Conservation (phyloP, 176 grass and related monocot genomes). For the Microstegium vimineum region DNA sequence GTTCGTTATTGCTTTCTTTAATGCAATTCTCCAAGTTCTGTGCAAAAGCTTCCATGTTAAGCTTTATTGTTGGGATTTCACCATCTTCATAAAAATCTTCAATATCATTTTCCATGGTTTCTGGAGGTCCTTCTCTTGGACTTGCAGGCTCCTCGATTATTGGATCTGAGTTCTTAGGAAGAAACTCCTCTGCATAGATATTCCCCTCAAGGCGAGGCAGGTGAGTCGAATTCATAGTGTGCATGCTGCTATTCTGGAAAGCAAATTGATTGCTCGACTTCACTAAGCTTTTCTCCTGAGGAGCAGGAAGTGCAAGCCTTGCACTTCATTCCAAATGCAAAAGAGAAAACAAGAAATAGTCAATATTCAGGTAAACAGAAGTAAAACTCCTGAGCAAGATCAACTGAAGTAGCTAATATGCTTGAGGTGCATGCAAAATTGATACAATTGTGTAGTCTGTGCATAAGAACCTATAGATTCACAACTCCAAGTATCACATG, state of each 20-base stretch:
- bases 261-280: constrained; percentile 26
- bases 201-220: constrained; percentile 33
- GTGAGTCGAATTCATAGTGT: constrained; percentile 4
- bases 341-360: constrained; percentile 10
- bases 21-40: constrained; percentile 71
- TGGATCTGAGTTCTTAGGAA: constrained; percentile 51
- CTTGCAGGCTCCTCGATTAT: constrained; percentile 91
- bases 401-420: background rate
- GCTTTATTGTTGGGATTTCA: constrained; percentile 88
- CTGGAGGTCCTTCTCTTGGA: constrained; percentile 48
- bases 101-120: constrained; percentile 48
- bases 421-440: background rate
- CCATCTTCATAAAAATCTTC: constrained; percentile 68
- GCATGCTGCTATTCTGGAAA: constrained; percentile 34
- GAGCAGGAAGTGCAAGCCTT: constrained; percentile 75
- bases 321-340: constrained; percentile 47
- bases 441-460: background rate
- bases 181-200: constrained; percentile 23
- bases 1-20: constrained; percentile 56
- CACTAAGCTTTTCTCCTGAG: constrained; percentile 56
- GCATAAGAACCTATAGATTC: constrained; percentile 9
- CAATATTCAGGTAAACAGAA: constrained; percentile 7
- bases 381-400: background rate
- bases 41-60: constrained; percentile 76
- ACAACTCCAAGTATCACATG: background rate